phyloP scores from a whole-genome alignment of 1,139 yeast species.

The Protomyces inouyei region DNA sequence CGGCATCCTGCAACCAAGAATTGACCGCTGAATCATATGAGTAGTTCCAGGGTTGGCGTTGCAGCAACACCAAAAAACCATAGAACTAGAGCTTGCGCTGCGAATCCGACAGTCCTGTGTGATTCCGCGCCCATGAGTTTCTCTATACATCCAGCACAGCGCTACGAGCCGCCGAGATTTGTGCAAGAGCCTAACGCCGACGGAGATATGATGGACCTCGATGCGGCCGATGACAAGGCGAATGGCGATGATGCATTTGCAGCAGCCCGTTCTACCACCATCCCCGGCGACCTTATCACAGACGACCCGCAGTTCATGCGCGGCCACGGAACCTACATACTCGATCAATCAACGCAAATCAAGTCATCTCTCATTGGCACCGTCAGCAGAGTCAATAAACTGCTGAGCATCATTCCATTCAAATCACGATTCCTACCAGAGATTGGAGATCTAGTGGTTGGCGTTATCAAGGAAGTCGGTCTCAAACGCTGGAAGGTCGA shows the following conservation, averaged over 20 bases:
- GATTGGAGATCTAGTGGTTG: conserved; percentile 93
- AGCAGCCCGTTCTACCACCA: conserved; percentile 47
- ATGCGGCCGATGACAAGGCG: conserved; percentile 22
- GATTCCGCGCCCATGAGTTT: conserved; percentile 2
- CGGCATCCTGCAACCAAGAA: too few relatives aligned
- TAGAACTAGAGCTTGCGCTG: too few relatives aligned
- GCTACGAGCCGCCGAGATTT: neutral
- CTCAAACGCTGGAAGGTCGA: conserved; percentile 95
- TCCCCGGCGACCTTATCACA: conserved; percentile 96
- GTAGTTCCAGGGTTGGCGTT: too few relatives aligned
- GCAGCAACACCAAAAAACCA: too few relatives aligned
- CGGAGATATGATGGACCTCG: conserved; percentile 46
- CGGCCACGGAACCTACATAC: conserved; percentile 92
- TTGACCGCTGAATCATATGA: too few relatives aligned
- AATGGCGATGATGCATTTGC: neutral
- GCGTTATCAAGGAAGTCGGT: conserved; percentile 91
- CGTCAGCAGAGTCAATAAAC: conserved; percentile 76
- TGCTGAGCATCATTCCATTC: conserved; percentile 78
- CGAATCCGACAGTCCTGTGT: too few relatives aligned
- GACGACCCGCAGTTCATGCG: conserved; percentile 98
- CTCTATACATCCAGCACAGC: conserved; percentile 2
- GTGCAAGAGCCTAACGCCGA: conserved; percentile 37
- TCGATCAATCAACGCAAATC: conserved; percentile 52
- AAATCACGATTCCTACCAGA: conserved; percentile 71
- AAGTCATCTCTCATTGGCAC: conserved; percentile 92